A percentile compares a stretch with the other conserved stretches of the same genome.
Conservation (phyloP, 352 stramenopile genomes). For the Phytophthora pluvialis region DNA sequence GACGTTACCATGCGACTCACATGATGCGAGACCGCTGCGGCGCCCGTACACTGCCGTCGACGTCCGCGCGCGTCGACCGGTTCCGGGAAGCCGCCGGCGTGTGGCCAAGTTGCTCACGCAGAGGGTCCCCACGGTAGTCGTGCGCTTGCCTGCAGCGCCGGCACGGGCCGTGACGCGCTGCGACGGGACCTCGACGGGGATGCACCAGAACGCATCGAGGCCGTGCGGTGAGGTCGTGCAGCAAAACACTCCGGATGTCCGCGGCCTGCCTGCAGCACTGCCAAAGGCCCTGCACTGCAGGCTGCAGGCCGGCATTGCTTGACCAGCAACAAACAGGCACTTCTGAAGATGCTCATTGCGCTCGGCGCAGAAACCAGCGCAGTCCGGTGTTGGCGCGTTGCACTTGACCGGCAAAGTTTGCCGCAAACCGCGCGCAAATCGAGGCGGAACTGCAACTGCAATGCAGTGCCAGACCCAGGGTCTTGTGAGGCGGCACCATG, state of each 20-base stretch:
- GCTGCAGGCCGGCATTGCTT: neutral
- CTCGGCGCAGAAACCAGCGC: conserved; percentile 4
- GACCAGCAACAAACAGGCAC: conserved; percentile 7
- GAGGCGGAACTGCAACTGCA: neutral
- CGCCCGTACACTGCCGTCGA: neutral
- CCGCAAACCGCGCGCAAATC: conserved; percentile 2
- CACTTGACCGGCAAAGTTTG: neutral
- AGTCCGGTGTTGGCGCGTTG: conserved; percentile 18
- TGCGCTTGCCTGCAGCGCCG: conserved; percentile 8
- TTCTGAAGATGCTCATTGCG: conserved; percentile 28
- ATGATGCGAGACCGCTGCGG: too few species aligned
- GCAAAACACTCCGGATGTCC: conserved; percentile 18
- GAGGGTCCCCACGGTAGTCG: conserved; percentile 9
- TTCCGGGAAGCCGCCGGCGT: neutral
- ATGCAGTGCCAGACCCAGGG: too few species aligned
- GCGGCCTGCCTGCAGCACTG: neutral
- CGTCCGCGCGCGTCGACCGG: conserved; percentile 13
- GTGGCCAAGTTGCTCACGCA: neutral
- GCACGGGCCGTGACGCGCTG: conserved; percentile 39
- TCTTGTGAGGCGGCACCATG: too few species aligned
- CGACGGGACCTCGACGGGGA: conserved; percentile 36
- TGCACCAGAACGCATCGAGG: conserved; percentile 20
- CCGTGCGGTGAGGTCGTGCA: conserved; percentile 6
- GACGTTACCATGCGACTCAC: neutral
- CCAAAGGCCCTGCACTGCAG: too few species aligned